phyloP scores from a whole-genome alignment of 129 eudicot genomes.

The Saposhnikovia divaricata region DNA sequence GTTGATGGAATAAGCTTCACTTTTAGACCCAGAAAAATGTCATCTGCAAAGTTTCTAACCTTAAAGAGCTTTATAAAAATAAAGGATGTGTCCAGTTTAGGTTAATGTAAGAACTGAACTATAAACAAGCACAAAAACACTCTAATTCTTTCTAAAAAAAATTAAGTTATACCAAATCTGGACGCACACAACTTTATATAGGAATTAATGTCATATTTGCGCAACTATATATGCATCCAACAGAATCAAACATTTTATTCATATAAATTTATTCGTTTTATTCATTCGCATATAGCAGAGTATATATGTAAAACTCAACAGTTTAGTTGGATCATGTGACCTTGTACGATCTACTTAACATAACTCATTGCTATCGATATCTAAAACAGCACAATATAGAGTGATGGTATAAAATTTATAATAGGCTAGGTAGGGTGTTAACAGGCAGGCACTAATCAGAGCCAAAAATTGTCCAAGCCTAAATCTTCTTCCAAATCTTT shows the following conservation, averaged over 20 bases:
- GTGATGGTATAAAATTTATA: neutral
- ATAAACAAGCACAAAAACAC: neutral
- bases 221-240: neutral
- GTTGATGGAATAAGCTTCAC: too few relatives aligned
- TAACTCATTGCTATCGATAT: neutral
- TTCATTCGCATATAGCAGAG: neutral
- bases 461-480: slow-evolving; percentile 3
- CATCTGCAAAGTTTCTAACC: neutral
- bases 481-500: slow-evolving; percentile 1
- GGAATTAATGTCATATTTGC: neutral
- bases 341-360: neutral
- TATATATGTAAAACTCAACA: neutral
- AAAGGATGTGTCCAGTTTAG: neutral
- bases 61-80: neutral
- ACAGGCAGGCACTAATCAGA: neutral
- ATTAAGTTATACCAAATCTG: neutral
- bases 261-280: neutral
- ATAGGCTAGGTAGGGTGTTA: neutral
- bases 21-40: too few relatives aligned
- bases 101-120: neutral
- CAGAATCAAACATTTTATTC: neutral
- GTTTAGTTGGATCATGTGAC: neutral
- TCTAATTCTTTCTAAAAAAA: neutral
- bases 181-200: neutral
- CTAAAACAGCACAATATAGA: neutral